Base-by-base conservation (phyloP, 768 basidiomycete species). In the Coprinellus aureogranulatus region DNA sequence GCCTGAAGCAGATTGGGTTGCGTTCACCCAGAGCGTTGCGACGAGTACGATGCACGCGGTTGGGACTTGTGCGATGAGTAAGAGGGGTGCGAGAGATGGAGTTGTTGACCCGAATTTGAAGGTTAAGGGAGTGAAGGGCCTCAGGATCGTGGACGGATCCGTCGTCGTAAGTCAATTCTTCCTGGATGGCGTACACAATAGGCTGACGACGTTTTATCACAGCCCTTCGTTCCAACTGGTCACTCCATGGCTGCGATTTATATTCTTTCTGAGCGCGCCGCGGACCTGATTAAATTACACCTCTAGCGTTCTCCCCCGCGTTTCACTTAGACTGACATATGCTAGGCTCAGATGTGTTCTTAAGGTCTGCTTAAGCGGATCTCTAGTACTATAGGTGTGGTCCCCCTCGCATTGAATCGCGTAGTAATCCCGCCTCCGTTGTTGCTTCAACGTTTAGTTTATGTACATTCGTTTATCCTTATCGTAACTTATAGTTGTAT, bases 91-190 rank as follows among this genome's bases (percentile, higher is more conserved):
- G 1, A 39, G 52, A 14, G 41, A 55, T n/a, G 70, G 69, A n/a
- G 70, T 72, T 28, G 65, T 68, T 5, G 63, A 70, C 57, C 68
- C 68, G 2, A 64, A 70, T 52, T 57, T 72, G 20, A 60, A 37
- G 41, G 70, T 70, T 8, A 70, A 72, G 57, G 68, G 68, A 2
- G 53, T 68, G 6, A 50, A 55, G 2, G 65, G 66, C 4, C 59
- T 72, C 22, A 60, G 70, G 23, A 59, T 70, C 30, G 64, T 70
- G 14, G 70, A 72, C 59, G 67, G 62, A 28, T 68, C 67, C 22
- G 62, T 68, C 25, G 57, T 70, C 20, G 67, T 68, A 42, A 62
- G 67, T 58, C n/a, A 39, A 14, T 39, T 40, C 41, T 16, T 39
- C n/a, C 16, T 14, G 4, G n/a, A n/a, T 46, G 46, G 18, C 39